Base-by-base conservation (phyloP, 805 yeast species). In the Yarrowia sp. region DNA sequence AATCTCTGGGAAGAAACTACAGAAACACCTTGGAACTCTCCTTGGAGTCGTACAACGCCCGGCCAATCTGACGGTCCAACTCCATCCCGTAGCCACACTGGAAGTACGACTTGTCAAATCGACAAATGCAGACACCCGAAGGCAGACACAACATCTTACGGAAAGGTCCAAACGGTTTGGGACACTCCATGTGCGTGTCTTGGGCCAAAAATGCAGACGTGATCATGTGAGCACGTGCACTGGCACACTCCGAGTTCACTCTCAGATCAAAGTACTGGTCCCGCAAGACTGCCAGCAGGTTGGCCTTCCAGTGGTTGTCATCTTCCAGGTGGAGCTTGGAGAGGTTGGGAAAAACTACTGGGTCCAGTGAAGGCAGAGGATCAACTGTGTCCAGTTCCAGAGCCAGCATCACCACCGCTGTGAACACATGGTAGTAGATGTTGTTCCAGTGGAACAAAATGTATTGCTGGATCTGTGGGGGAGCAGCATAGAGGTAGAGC, bases 181-280 rank as follows among this genome's bases (percentile, higher is more conserved):
- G 62, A 19, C 44, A 36, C 48, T 54, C 62, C 48, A 54, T 38
- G 4, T 54, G 48, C 10, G 48, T 36, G 16, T 54, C 48, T 10
- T 36, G 62, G 26, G 62, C 44, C 36, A 54, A 17, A 14, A 54
- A 54, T 3, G 62, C 62, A 24, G 62, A 54, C 8, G 62, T 38
- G n/a, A 54, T 54, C 62, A 54, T 38, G 19, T 54, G 48, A 12
- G 62, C 62, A 17, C 62, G 44, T 3, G 62, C 48, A 38, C 62
- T 54, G 22, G 62, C 62, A 26, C 62, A 54, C 36, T 54, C 62
- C 2, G 62, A 36, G 26, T 40, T 40, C 28, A 54, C 62, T 35
- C 48, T 8, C 3, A 54, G 44, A 14, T 54, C 48, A 17, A 54
- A 54, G 26, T 54, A 54, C 48, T 54, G 62, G 12, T 54, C 62